A percentile compares a stretch with the other conserved stretches of the same genome.
Conservation (phyloP, 805 yeast genomes). For the Sporopachydermia lactativora region DNA sequence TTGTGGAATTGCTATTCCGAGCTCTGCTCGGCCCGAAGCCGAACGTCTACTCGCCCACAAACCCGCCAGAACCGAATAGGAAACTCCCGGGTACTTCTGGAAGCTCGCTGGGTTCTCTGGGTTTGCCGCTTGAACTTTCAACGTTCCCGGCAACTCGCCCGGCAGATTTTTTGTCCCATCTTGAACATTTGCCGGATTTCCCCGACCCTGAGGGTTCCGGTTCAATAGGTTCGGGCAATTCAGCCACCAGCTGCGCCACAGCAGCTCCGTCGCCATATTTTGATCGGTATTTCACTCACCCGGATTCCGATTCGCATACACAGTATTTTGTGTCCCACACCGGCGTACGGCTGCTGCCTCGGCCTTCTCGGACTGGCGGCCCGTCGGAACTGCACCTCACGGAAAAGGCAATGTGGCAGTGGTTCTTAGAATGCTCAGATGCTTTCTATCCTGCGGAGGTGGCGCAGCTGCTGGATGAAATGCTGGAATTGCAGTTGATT, state of each 20-base stretch:
- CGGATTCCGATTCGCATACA: conserved; percentile 68
- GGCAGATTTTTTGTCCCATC: too few relatives aligned
- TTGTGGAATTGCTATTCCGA: conserved; percentile 50
- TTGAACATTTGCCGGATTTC: conserved; percentile 25
- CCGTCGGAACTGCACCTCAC: conserved; percentile 18
- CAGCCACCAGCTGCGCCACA: too few relatives aligned
- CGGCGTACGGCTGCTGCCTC: conserved; percentile 47
- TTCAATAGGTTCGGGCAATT: too few relatives aligned
- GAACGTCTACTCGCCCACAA: conserved; percentile 53
- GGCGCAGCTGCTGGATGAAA: conserved; percentile 8
- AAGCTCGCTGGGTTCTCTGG: too few relatives aligned
- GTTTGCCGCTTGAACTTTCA: too few relatives aligned
- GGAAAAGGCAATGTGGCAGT: conserved; percentile 71
- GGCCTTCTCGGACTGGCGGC: too few relatives aligned
- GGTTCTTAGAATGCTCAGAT: conserved; percentile 87
- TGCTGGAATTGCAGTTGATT: conserved; percentile 8
- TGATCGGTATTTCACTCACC: conserved; percentile 73
- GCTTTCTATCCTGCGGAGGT: conserved; percentile 36
- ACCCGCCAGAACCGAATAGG: conserved; percentile 32
- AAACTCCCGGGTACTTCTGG: too few relatives aligned
- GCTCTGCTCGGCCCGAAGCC: conserved; percentile 51
- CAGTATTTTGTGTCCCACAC: conserved; percentile 60
- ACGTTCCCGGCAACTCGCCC: too few relatives aligned
- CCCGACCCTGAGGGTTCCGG: too few relatives aligned
- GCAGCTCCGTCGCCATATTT: too few relatives aligned